These are phyloP conservation scores for Termitomyces sp. DNA, from an alignment of 768 basidiomycete species.

Conservation along the genomic window DNA sequence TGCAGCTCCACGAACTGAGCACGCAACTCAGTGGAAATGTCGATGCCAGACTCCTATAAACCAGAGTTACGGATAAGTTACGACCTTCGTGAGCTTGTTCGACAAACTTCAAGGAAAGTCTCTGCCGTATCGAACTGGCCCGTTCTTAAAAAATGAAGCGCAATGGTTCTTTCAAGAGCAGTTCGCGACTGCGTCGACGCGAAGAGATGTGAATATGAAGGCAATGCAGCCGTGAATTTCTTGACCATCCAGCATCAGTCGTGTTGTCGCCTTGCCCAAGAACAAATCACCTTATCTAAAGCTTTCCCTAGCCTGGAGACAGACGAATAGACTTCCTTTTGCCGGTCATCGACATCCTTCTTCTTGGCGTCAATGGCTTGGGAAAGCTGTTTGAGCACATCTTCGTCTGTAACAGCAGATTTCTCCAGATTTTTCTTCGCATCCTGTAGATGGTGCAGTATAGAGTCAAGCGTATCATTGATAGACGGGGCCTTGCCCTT, in stretches of 20 bases:
- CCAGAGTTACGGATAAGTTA: conserved; percentile 2
- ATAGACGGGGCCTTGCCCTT: conserved; percentile 53
- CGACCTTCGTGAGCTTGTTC: background rate
- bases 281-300: conserved; percentile 74
- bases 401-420: conserved; percentile 41
- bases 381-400: conserved; percentile 42
- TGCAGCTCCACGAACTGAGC: conserved; percentile 66
- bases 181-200: conserved; percentile 48
- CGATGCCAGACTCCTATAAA: conserved; percentile 58
- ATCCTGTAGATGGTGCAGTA: conserved; percentile 52
- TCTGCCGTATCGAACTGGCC: conserved; percentile 77
- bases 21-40: conserved; percentile 45
- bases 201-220: conserved; percentile 64
- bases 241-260: conserved; percentile 17
- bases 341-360: conserved; percentile 81
- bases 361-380: conserved; percentile 63
- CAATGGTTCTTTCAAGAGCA: conserved; percentile 66
- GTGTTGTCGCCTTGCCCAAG: background rate
- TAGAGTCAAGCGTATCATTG: conserved; percentile 54
- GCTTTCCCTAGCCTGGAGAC: conserved; percentile 78
- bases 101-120: conserved; percentile 62
- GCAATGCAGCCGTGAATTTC: conserved; percentile 57
- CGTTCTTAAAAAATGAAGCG: conserved; percentile 71
- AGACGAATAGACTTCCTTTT: conserved; percentile 83
- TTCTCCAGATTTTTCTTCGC: conserved; percentile 47